Evolutionary conservation across 2,329 filamentous ascomycete species (phyloP), one percentile per base, ranked within the genome.

Genomic region (Verticillium tricorpus): DNA sequence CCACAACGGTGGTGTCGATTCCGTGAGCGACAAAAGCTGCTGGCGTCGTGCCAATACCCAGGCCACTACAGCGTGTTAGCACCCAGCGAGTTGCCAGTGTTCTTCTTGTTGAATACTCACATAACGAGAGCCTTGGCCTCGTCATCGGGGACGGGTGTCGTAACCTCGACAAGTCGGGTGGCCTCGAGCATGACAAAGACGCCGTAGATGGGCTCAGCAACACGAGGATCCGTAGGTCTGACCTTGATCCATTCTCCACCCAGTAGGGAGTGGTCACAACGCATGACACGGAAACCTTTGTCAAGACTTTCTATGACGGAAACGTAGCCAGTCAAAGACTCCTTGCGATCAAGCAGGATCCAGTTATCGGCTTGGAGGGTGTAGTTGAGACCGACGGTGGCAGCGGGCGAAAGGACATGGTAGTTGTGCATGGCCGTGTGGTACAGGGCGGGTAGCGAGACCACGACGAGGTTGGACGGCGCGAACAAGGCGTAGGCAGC

Each of bases 161-260:
- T 76, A 1, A 80, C 80, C 67, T 95, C 82, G 28, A 97, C 82
- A 35, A 99, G 82, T 25, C 95, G 86, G 7, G 98, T 89, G 3
- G 94, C 92, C 74, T 99, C 95, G 1, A 99, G 85, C 83, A 97
- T 96, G 31, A 92, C 89, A 73, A 99, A 99, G n/a, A 98, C 90
- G 11, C 92, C 89, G 72, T 98, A 99, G 61, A 99, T 92, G 0
- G 94, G 92, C 75, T 99, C 95, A 12, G 86, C 85, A 19, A 92
- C 83, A 64, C 71, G 78, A 58, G 76, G 81, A 63, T 72, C 88
- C 52, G 61, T 63, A 22, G 58, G 58, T 74, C 69, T 75, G 67
- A 76, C 78, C 50, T 80, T 80, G 14, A 89, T 83, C 94, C 94
- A 99, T 75, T 97, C 91, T 39, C 95, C 95, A 50, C 95, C 95